These are phyloP conservation scores for Agrostemma githago DNA, from an alignment of 148 eudicot species.

Conservation along the genomic window DNA sequence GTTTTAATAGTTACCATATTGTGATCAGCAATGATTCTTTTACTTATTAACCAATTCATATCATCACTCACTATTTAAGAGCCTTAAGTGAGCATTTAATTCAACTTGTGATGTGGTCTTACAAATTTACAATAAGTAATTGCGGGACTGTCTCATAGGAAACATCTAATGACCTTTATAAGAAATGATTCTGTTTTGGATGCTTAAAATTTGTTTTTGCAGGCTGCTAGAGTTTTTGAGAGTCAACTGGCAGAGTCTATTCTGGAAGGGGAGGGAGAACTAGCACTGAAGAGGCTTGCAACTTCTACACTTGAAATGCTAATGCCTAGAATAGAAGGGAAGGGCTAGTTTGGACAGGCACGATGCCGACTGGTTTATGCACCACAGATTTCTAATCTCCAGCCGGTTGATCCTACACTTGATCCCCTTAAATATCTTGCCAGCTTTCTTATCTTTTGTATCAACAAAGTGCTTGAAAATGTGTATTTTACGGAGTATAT, in stretches of 20 bases:
- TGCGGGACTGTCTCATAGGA: too few species aligned
- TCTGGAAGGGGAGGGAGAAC: conserved; percentile 95
- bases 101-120: too few species aligned
- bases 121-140: too few species aligned
- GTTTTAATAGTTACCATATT: too few species aligned
- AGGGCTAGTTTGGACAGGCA: conserved; percentile 97
- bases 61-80: too few species aligned
- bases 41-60: neutral
- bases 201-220: conserved; percentile 6
- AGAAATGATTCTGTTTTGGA: neutral
- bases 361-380: conserved; percentile 99
- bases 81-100: too few species aligned
- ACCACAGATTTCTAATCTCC: conserved; percentile 92
- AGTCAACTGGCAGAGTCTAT: conserved; percentile 97
- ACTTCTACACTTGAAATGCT: conserved; percentile 95
- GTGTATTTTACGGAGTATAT: neutral
- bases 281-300: conserved; percentile 98
- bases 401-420: conserved; percentile 88
- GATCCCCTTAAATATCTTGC: conserved; percentile 97
- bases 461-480: conserved; percentile 3
- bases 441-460: conserved; percentile 31
- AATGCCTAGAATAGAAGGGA: conserved; percentile 98
- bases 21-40: neutral
- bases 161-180: neutral
- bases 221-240: conserved; percentile 99